Conservation (phyloP, 805 yeast genomes). For the Pichia deserticola region DNA sequence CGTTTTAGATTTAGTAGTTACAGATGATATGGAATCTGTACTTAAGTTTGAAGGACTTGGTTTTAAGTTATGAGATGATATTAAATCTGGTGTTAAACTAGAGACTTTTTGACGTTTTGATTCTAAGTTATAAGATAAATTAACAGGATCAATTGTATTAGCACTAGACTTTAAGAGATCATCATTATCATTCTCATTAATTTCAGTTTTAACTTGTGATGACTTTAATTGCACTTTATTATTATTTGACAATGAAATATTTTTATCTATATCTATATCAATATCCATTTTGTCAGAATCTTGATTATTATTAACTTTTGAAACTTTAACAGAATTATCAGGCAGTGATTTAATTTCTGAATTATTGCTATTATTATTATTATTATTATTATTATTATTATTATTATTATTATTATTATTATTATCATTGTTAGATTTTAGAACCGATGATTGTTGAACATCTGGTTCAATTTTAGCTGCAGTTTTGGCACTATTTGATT, state of each 20-base stretch:
- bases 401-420: no score
- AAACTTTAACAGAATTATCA: no score
- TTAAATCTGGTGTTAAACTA: constrained; percentile 1
- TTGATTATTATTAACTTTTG: no score
- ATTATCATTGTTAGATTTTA: no score
- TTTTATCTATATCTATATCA: not conserved
- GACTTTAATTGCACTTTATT: no score
- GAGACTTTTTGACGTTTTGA: constrained; percentile 22
- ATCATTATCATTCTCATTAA: not conserved
- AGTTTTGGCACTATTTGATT: not conserved
- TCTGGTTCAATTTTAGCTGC: not conserved
- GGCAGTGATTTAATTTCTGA: no score
- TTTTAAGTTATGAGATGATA: not conserved
- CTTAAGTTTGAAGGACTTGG: not conserved
- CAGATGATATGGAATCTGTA: not conserved
- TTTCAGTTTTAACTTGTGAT: not conserved
- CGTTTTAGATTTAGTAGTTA: not conserved
- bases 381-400: no score
- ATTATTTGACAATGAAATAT: no score
- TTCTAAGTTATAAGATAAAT: constrained; percentile 26
- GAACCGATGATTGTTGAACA: no score
- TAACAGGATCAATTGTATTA: constrained; percentile 27
- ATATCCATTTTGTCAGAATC: not conserved
- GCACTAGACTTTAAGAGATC: constrained; percentile 7
- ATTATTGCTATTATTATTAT: no score